Conservation (phyloP, 805 yeast species). For the Candida pini region DNA sequence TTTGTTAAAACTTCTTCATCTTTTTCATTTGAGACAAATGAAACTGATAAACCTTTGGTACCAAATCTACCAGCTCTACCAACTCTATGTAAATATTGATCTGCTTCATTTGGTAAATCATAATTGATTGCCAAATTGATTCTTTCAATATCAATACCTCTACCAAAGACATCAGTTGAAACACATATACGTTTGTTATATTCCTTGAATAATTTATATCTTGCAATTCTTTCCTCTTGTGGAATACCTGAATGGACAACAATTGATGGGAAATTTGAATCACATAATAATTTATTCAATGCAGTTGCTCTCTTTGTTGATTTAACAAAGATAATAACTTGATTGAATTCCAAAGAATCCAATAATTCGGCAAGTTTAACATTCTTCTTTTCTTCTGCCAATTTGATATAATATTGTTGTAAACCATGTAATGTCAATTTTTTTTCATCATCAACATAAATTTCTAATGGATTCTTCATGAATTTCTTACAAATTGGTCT, state of each 20-base stretch:
- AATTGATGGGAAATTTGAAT: slow-evolving; percentile 94
- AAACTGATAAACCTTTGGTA: slow-evolving; percentile 95
- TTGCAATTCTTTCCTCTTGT: slow-evolving; percentile 96
- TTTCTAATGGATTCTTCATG: slow-evolving; percentile 96
- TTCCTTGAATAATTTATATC: slow-evolving; percentile 94
- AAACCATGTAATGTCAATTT: slow-evolving; percentile 96
- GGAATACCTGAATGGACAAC: slow-evolving; percentile 94
- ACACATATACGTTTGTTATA: slow-evolving; percentile 98
- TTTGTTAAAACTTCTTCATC: slow-evolving; percentile 87
- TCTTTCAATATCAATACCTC: slow-evolving; percentile 99
- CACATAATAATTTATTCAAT: slow-evolving; percentile 80
- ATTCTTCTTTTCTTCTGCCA: slow-evolving; percentile 89
- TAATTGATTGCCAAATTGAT: slow-evolving; percentile 96
- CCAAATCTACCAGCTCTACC: slow-evolving; percentile 99
- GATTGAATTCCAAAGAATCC: slow-evolving; percentile 94
- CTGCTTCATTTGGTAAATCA: slow-evolving; percentile 94
- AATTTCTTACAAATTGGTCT: slow-evolving; percentile 96
- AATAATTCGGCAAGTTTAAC: slow-evolving; percentile 85
- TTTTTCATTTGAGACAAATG: slow-evolving; percentile 78
- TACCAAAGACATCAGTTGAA: slow-evolving; percentile 96
- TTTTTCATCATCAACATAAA: slow-evolving; percentile 95
- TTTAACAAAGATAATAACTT: slow-evolving; percentile 93
- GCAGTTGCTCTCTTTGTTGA: slow-evolving; percentile 89
- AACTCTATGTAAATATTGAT: slow-evolving; percentile 97
- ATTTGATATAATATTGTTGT: slow-evolving; percentile 91